Conservation (phyloP, 2,329 filamentous ascomycete genomes). For the Colletotrichum chlorophyti region DNA sequence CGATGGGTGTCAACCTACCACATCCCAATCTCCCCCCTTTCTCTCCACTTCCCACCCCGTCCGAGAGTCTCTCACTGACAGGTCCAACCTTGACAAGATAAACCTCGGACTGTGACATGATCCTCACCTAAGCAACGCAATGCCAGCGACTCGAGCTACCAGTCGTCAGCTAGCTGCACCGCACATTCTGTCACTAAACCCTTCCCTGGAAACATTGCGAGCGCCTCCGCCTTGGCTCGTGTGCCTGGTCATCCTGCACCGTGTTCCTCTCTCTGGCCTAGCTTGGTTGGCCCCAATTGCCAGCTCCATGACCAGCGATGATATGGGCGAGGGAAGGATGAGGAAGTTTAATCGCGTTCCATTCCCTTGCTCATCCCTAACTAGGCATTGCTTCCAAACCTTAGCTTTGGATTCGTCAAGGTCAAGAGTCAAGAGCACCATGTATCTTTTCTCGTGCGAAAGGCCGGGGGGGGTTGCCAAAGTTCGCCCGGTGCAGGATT, state of each 20-base stretch:
- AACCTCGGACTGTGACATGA: constrained; percentile 23
- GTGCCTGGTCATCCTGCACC: constrained; percentile 12
- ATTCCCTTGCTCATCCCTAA: no score
- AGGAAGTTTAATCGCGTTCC: no score
- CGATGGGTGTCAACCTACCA: constrained; percentile 32
- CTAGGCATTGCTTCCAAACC: no score
- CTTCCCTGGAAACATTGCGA: constrained; percentile 27
- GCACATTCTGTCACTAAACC: constrained; percentile 24
- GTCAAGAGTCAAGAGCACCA: no score
- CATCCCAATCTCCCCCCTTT: constrained; percentile 25
- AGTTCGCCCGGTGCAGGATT: no score
- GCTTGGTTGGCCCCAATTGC: not conserved
- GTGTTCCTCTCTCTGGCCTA: not conserved
- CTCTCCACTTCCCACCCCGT: constrained; percentile 30
- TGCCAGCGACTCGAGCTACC: not conserved
- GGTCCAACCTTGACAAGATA: constrained; percentile 18
- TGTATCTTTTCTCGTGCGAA: no score
- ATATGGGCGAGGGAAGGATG: no score
- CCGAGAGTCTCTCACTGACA: constrained; percentile 21
- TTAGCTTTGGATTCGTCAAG: no score
- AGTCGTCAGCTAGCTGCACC: constrained; percentile 18
- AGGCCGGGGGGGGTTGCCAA: no score
- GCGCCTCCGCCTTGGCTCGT: constrained; percentile 13
- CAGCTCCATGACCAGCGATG: no score
- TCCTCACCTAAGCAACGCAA: constrained; percentile 28